Conservation (phyloP, 306 rosid species). For the Glycine tomentella region DNA sequence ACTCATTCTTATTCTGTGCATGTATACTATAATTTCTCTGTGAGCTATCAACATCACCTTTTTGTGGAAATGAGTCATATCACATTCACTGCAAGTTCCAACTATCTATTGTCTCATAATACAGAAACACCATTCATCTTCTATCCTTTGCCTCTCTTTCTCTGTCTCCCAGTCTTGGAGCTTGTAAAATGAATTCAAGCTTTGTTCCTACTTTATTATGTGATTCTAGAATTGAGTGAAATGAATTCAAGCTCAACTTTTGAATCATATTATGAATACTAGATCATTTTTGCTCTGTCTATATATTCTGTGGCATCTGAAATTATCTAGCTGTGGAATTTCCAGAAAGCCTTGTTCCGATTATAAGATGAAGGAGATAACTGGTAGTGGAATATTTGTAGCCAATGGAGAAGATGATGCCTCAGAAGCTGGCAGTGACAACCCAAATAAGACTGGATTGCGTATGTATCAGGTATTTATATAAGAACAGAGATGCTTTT, state of each 20-base stretch:
- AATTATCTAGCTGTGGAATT: constrained; percentile 38
- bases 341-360: constrained; percentile 93
- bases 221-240: constrained; percentile 28
- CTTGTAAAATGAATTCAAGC: constrained; percentile 4
- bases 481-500: not conserved
- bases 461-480: constrained; percentile 92
- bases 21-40: not conserved
- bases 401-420: constrained; percentile 67
- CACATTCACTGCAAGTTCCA: not conserved
- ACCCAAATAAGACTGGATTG: constrained; percentile 73
- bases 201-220: not conserved
- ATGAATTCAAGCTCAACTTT: constrained; percentile 10
- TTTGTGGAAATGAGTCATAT: constrained; percentile 22
- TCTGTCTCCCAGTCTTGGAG: not conserved
- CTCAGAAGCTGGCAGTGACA: constrained; percentile 67
- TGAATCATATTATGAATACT: not conserved
- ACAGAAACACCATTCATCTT: constrained; percentile 17
- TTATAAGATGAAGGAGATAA: constrained; percentile 96
- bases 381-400: constrained; percentile 95
- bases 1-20: constrained; percentile 13
- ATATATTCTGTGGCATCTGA: constrained; percentile 39
- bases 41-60: constrained; percentile 12
- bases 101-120: not conserved
- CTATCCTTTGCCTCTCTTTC: not conserved
- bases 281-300: not conserved